These are phyloP conservation scores for Dalbergia cochinchinensis DNA, from an alignment of 306 rosid genomes.

Conservation along the genomic window DNA sequence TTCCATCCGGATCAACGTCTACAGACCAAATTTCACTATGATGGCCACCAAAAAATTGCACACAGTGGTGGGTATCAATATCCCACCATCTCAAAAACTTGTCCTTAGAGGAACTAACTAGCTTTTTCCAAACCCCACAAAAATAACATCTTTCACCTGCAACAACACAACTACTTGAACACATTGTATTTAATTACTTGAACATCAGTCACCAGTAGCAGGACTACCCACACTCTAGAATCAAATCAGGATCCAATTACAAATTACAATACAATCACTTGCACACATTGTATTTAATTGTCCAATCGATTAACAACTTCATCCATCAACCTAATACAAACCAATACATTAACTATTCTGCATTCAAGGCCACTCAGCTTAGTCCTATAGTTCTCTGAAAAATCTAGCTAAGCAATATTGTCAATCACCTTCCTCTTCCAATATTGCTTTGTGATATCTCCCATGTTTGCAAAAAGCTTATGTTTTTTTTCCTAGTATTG, in stretches of 20 bases:
- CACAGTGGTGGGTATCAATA: constrained; percentile 95
- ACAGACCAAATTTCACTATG: constrained; percentile 97
- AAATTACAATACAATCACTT: not conserved
- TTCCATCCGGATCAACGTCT: constrained; percentile 77
- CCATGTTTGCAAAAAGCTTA: too few species aligned
- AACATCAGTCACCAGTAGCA: not conserved
- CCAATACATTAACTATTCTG: constrained; percentile 1
- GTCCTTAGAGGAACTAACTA: constrained; percentile 92
- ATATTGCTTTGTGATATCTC: not conserved
- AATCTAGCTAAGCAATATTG: not conserved
- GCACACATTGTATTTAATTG: not conserved
- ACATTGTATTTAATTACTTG: too few species aligned
- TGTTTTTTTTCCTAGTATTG: too few species aligned
- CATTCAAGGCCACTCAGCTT: not conserved
- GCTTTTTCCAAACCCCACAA: constrained; percentile 76
- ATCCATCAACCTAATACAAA: not conserved
- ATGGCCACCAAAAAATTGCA: constrained; percentile 93
- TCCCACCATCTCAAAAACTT: constrained; percentile 97
- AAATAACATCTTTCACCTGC: constrained; percentile 90
- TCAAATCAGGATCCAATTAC: constrained; percentile 37
- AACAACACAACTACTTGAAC: constrained; percentile 22
- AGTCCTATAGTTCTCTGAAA: not conserved
- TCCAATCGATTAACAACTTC: not conserved
- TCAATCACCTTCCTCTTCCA: not conserved
- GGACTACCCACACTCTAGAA: constrained; percentile 14